Conservation (phyloP, 345 rosid genomes). For the Populus alba region DNA sequence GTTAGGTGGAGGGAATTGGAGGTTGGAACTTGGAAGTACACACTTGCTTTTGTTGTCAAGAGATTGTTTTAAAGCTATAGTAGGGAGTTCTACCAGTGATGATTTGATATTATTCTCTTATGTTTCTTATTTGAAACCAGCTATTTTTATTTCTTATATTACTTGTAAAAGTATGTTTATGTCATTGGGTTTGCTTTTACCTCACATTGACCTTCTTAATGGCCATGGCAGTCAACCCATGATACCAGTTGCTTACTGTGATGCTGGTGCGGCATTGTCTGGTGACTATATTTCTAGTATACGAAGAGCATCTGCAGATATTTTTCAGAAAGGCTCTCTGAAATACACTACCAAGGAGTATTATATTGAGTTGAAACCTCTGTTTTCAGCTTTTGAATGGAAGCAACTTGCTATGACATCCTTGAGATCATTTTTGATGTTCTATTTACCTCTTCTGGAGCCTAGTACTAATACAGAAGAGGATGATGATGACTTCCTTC, state of each 20-base stretch:
- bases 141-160: neutral
- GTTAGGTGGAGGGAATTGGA: too few species aligned
- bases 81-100: neutral
- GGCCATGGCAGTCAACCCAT: constrained; percentile 41
- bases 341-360: constrained; percentile 61
- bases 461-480: constrained; percentile 51
- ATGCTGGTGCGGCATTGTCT: constrained; percentile 64
- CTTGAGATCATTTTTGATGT: constrained; percentile 76
- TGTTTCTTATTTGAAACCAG: neutral
- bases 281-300: constrained; percentile 52
- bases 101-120: neutral
- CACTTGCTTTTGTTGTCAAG: too few species aligned
- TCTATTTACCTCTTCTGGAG: constrained; percentile 92
- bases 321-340: constrained; percentile 43
- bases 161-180: neutral
- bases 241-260: constrained; percentile 76
- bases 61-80: too few species aligned
- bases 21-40: too few species aligned
- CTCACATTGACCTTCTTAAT: neutral
- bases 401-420: constrained; percentile 74
- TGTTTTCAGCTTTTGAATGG: constrained; percentile 80
- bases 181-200: neutral
- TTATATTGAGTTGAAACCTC: constrained; percentile 65
- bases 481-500: constrained; percentile 66
- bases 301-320: constrained; percentile 38